Percentiles rank a stretch among this genome's conserved stretches.
Evolutionary conservation across 805 yeast genomes (phyloP).

Genomic region (Schwanniomyces pseudopolymorphus): DNA sequence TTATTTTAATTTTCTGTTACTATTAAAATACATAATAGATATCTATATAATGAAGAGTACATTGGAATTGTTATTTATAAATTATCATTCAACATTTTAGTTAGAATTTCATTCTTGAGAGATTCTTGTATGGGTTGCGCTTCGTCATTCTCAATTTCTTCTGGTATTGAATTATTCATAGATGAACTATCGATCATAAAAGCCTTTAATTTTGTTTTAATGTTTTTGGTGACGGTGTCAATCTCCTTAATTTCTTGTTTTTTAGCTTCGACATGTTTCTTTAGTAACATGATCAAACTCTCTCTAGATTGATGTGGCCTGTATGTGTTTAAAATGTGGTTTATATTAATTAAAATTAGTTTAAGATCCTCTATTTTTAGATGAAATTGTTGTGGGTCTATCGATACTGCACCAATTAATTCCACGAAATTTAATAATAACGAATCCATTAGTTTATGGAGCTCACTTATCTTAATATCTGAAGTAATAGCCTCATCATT

Average conservation of each 20-base stretch:
- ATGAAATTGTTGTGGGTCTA: constrained; percentile 62
- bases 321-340: constrained; percentile 87
- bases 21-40: constrained; percentile 4
- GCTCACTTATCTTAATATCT: constrained; percentile 60
- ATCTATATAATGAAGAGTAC: not conserved
- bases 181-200: constrained; percentile 12
- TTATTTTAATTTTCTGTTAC: constrained; percentile 21
- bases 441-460: constrained; percentile 78
- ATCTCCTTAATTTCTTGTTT: constrained; percentile 50
- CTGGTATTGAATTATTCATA: not conserved
- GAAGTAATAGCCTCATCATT: constrained; percentile 36
- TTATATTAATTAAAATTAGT: constrained; percentile 80
- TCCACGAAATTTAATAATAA: constrained; percentile 78
- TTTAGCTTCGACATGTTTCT: constrained; percentile 67
- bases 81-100: constrained; percentile 5
- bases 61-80: constrained; percentile 2
- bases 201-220: constrained; percentile 34
- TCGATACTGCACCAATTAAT: constrained; percentile 71
- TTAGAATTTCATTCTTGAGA: constrained; percentile 4
- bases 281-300: constrained; percentile 71
- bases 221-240: constrained; percentile 37
- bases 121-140: not conserved
- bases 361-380: constrained; percentile 76
- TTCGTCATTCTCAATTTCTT: not conserved
- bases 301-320: constrained; percentile 96